Evolutionary conservation across 2,329 filamentous ascomycete genomes (phyloP).

Genomic region (Pestalotiopsis sp.): DNA sequence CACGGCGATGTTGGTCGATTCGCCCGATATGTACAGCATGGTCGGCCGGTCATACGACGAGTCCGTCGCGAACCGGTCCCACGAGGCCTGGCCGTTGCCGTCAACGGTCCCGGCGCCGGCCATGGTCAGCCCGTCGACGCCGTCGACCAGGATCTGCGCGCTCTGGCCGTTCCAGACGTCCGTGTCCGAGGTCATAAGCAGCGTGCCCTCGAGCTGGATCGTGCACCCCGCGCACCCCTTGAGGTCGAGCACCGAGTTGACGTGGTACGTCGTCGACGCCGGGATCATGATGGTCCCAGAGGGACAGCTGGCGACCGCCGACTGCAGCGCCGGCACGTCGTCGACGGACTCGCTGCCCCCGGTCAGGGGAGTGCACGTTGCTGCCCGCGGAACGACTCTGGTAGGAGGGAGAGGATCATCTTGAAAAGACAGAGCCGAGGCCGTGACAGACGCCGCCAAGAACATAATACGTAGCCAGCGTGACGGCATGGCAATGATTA

Average conservation of each 20-base stretch:
- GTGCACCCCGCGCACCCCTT: slow-evolving; percentile 45
- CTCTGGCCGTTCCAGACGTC: slow-evolving; percentile 43
- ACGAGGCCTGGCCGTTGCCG: slow-evolving; percentile 47
- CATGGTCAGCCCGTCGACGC: slow-evolving; percentile 41
- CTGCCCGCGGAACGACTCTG: neutral
- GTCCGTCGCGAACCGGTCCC: slow-evolving; percentile 41
- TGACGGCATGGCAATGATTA: neutral
- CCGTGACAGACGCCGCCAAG: neutral
- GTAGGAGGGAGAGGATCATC: neutral
- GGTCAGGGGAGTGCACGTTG: slow-evolving; percentile 5
- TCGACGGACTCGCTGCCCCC: slow-evolving; percentile 29
- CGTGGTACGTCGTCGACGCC: slow-evolving; percentile 40
- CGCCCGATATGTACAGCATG: slow-evolving; percentile 41
- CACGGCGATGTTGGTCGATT: slow-evolving; percentile 39
- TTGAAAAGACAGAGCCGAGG: neutral
- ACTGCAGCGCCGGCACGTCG: slow-evolving; percentile 45
- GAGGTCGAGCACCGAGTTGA: slow-evolving; percentile 46
- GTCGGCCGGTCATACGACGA: slow-evolving; percentile 42
- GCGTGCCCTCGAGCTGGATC: slow-evolving; percentile 46
- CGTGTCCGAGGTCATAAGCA: slow-evolving; percentile 41
- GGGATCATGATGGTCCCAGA: slow-evolving; percentile 47
- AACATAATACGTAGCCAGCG: neutral
- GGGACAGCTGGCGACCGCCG: slow-evolving; percentile 40
- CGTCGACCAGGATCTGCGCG: slow-evolving; percentile 41
- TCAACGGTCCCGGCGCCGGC: slow-evolving; percentile 45